A percentile compares a stretch with the other conserved stretches of the same genome.
Conservation (phyloP, 2,329 filamentous ascomycete genomes). For the Microdochium bolleyi region DNA sequence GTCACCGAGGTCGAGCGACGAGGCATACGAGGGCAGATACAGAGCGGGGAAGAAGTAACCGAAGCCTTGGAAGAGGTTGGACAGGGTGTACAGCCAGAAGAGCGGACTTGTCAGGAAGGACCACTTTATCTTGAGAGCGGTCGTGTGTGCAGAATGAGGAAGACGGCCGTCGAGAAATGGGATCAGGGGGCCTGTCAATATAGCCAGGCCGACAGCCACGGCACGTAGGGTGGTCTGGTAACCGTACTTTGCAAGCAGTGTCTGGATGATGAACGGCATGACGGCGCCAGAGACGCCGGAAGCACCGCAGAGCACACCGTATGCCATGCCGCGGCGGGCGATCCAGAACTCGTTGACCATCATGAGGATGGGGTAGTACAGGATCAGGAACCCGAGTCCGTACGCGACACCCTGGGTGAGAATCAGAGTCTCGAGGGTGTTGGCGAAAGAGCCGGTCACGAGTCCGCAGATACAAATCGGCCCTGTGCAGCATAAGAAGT, state of each 20-base stretch:
- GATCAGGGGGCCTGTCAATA: constrained; percentile 29
- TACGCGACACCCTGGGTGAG: constrained; percentile 30
- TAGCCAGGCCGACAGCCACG: constrained; percentile 22
- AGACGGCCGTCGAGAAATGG: constrained; percentile 27
- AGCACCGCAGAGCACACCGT: constrained; percentile 21
- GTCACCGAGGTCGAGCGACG: constrained; percentile 24
- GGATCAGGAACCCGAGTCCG: constrained; percentile 27
- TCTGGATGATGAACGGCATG: constrained; percentile 28
- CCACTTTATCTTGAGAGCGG: constrained; percentile 15
- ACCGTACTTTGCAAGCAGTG: constrained; percentile 26
- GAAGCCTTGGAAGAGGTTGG: constrained; percentile 40
- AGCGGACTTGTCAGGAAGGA: constrained; percentile 32
- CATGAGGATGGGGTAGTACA: constrained; percentile 26
- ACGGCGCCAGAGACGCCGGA: constrained; percentile 19
- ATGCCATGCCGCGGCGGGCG: constrained; percentile 26
- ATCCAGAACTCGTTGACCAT: constrained; percentile 33
- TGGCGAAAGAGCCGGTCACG: constrained; percentile 22
- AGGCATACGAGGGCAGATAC: constrained; percentile 38
- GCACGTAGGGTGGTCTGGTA: constrained; percentile 25
- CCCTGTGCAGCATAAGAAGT: constrained; percentile 5
- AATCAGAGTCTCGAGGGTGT: constrained; percentile 22
- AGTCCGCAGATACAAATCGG: constrained; percentile 28
- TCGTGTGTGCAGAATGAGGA: constrained; percentile 17
- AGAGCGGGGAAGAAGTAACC: constrained; percentile 46
- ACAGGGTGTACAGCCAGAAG: constrained; percentile 42